Base-by-base conservation (phyloP, 495 filamentous ascomycete species). In the Talaromyces nanjingensis region DNA sequence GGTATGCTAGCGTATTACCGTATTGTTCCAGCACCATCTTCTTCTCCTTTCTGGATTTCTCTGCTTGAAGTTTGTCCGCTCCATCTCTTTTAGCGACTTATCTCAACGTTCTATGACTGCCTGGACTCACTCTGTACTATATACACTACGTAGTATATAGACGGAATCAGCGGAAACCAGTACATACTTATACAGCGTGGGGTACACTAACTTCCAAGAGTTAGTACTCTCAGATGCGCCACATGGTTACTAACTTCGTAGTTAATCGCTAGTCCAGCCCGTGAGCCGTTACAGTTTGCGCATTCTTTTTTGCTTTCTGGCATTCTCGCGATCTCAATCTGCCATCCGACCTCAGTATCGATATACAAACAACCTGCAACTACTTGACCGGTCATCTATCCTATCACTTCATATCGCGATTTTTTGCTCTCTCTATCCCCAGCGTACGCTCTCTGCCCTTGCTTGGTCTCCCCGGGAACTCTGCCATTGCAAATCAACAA, bases 401-500 rank as follows among this genome's bases (percentile, higher is more conserved):
- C 37, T 42, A 24, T 24, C 22, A 1, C 22, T 24, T 24, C 22
- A 24, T 42, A 42, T 42, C 37, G 14, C 37, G 14, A 16, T 42
- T 24, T 4, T 54, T 14, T 54, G 52, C 24, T 54, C 33, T 54
- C 33, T 37, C 33, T 12, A 37, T 42, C 45, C 45, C 45, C 45
- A 49, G 45, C 45, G 45, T 56, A 22, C 27, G 24, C 53, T 27
- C 27, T n/a, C 11, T 27, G 53, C 16, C 53, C 53, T 27, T 56
- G 6, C 53, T 56, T 56, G 53, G 53, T 56, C 53, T 56, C 22
- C 53, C 53, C 22, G 53, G 53, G 27, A 56, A 56, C 27, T 56
- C 24, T 29, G 1, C 6, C 53, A 29, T 49, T 9, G 45, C 45
- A 49, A 8, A 49, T 14, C 45, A 49, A 20, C 9, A 9, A 16